Evolutionary conservation across 148 eudicot genomes (phyloP).

Genomic region (Cornus florida): DNA sequence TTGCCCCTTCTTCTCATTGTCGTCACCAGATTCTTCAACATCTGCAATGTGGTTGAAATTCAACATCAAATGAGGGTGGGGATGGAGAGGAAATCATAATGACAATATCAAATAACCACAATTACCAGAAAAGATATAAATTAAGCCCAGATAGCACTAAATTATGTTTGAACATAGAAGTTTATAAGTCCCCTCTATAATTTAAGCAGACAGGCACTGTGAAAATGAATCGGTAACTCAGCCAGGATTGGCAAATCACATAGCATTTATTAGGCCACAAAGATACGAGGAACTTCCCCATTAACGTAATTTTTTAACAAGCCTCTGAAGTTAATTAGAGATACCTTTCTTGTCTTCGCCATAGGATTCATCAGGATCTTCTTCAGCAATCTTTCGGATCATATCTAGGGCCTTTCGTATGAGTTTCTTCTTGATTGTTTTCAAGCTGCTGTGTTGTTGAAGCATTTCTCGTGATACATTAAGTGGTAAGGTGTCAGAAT

Average conservation of each 20-base stretch:
- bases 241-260: neutral
- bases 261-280: neutral
- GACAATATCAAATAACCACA: neutral
- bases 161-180: neutral
- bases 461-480: slow-evolving; percentile 99
- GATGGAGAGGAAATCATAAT: neutral
- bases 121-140: neutral
- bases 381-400: slow-evolving; percentile 97
- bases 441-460: slow-evolving; percentile 98
- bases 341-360: slow-evolving; percentile 82
- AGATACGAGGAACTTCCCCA: neutral
- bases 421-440: slow-evolving; percentile 94
- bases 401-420: slow-evolving; percentile 99
- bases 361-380: slow-evolving; percentile 88
- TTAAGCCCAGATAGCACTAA: neutral
- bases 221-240: too few species aligned
- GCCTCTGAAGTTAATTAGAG: neutral
- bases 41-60: slow-evolving; percentile 37
- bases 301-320: neutral
- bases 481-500: slow-evolving; percentile 94
- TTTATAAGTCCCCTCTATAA: neutral
- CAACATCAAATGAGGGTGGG: neutral
- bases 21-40: slow-evolving; percentile 67
- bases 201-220: neutral
- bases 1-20: slow-evolving; percentile 89